Evolutionary conservation across 23 red algal species (phyloP).

Genomic region (Gracilaria domingensis): DNA sequence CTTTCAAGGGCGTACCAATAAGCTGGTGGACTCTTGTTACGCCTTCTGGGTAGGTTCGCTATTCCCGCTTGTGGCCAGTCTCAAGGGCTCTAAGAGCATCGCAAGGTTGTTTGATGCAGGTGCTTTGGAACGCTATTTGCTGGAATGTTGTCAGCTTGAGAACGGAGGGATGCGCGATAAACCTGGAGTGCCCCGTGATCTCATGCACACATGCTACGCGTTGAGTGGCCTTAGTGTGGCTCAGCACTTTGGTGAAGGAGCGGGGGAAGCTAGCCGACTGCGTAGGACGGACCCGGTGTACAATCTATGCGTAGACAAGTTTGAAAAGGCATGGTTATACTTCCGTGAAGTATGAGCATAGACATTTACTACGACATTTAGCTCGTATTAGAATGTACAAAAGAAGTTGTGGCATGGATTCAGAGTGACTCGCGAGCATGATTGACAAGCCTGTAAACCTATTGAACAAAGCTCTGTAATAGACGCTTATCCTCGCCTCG

Average conservation of each 20-base stretch:
- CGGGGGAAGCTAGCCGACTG: neutral
- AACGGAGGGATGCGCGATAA: slow-evolving; percentile 94
- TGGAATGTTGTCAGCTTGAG: slow-evolving; percentile 84
- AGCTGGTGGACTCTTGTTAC: slow-evolving; percentile 97
- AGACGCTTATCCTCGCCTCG: neutral
- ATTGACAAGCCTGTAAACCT: neutral
- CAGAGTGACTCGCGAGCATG: neutral
- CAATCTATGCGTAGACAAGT: slow-evolving; percentile 52
- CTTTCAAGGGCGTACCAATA: slow-evolving; percentile 91
- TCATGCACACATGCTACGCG: slow-evolving; percentile 98
- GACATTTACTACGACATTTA: slow-evolving; percentile 4
- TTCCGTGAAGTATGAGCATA: slow-evolving; percentile 35
- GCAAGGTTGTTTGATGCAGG: slow-evolving; percentile 38
- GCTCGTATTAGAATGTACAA: slow-evolving; percentile 19
- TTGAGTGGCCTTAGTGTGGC: slow-evolving; percentile 90
- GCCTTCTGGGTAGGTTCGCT: slow-evolving; percentile 92
- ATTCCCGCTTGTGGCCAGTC: slow-evolving; percentile 35
- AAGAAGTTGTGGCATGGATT: neutral
- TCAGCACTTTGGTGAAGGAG: slow-evolving; percentile 65
- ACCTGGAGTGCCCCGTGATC: slow-evolving; percentile 75
- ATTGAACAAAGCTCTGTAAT: neutral
- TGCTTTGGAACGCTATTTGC: slow-evolving; percentile 72
- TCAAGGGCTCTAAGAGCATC: neutral
- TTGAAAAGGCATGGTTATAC: slow-evolving; percentile 42
- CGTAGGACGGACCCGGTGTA: slow-evolving; percentile 39